Base-by-base conservation (phyloP, 495 filamentous ascomycete species). In the Podospora appendiculata region DNA sequence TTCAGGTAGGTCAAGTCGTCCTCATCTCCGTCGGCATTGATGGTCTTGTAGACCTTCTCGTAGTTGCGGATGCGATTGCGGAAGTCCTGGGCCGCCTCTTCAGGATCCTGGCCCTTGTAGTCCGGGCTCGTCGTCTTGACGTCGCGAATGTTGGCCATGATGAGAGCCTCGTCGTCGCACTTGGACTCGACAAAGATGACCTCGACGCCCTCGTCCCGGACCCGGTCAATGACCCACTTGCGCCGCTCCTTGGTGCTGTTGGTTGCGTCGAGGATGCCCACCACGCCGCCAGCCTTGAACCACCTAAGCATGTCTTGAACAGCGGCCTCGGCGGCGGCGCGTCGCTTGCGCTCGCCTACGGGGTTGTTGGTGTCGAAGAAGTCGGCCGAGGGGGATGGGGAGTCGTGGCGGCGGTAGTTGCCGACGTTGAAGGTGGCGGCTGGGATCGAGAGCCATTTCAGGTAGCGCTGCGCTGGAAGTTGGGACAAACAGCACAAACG, bases 121-220 rank as follows among this genome's bases (percentile, higher is more conserved):
- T 98, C 93, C 2, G 93, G 93, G 11, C 88, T 93, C 10, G 88
- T 91, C 3, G 91, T 94, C 79, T 98, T 98, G 55, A 98, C 93
- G 65, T 96, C 93, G 50, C 90, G 82, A 62, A 98, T 95, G 67
- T 98, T 98, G 74, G 79, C 86, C 88, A 95, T 94, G 70, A 98
- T 93, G 46, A 96, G 67, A 39, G 92, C 86, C 63, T 96, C 90
- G 52, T 96, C 84, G 62, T 98, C 92, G 66, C 93, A 98, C 61
- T 90, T 89, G 16, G 86, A 91, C 75, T 98, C 93, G 14, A 98
- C 93, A 58, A 93, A 98, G 35, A 98, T 71, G 4, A 91, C 90
- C 59, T 96, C 89, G 49, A 96, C 86, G 42, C 84, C 82, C 56
- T 90, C 82, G 7, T 76, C 72, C 2, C 69, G 62, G 66, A 89